Evolutionary conservation across 306 rosid species (phyloP), one percentile per base, ranked within the genome.

Genomic region (Chamaecrista fasciculata): DNA sequence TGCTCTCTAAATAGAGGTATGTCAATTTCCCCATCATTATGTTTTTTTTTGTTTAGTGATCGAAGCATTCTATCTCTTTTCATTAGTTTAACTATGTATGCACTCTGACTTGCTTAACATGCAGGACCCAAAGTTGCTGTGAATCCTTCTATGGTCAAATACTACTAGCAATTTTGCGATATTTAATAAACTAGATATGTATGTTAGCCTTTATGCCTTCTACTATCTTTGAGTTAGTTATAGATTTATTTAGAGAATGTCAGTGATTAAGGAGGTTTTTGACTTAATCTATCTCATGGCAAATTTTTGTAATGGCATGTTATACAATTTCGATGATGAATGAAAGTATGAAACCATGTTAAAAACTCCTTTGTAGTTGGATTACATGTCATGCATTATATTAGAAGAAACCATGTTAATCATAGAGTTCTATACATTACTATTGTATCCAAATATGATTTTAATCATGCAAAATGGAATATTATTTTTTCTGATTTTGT

Each of bases 1-100:
- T 39, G 70, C 77, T 60, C 31, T 71, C 47, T 70, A 50, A 70
- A 59, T 43, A 64, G 63, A 80, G 91, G 93, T 80, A 73, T 53
- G 52, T 31, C 39, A 73, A 81, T 53, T 37, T 64, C 70, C 37
- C 46, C 39, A 24, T 52, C 0, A 19, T 11, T 53, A 16, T 14
- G 33, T 28, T 12, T 16, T 37, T 15, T 16, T 47, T 0, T 33
- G 7, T 31, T 29, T 37, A 37, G 10, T 9, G 43, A 26, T 34
- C 46, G 71, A 53, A 49, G 47, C 40, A 21, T 8, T 18, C 48
- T 52, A 40, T 14, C 48, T 79, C 42, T 20, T 25, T 24, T 26
- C 20, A 20, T 37, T 51, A 56, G 73, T 66, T 43, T 76, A 59
- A 67, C 44, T 62, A 64, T 53, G 75, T 73, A 69, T 76, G 11